Evolutionary conservation across 2,329 filamentous ascomycete genomes (phyloP), one percentile per base, ranked within the genome.

Genomic region (Bipolaris zeicola): DNA sequence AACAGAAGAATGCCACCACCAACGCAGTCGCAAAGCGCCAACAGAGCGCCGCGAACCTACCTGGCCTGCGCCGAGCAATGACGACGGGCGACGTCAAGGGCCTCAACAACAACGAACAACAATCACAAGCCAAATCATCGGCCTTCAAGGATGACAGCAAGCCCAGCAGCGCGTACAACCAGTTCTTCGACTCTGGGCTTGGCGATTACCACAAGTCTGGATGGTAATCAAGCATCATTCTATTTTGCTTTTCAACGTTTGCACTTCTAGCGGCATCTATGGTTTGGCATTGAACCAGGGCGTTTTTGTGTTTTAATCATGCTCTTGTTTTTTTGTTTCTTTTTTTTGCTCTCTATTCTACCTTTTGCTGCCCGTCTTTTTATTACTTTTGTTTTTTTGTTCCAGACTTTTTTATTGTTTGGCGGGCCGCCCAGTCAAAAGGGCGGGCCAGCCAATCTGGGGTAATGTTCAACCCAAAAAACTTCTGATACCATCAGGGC

Each of bases 1-100:
- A 96, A 72, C 94, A 98, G 73, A 96, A 95, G 83, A 92, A 91
- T 57, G 89, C 90, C 33, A 94, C 92, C 6, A 91, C 89, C 68
- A 93, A 94, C 62, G 92, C 93, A 1, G 91, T 94, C 52, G 83
- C 96, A 55, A 96, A 96, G 82, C 87, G 94, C 61, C 85, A 92
- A 57, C 92, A 97, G 74, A 96, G 93, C 6, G 71, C 70, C 3
- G 65, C 66, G 20, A 66, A 63, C 4, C 62, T 72, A 14, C 70
- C 71, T 14, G 71, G 67, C n/a, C 64, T 74, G 4, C 69, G 73
- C 41, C 62, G 73, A 26, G 73, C 72, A 48, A 69, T 69, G 60
- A 76, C 74, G 28, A 91, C 94, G 2, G 90, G 94, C 64, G 93
- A 97, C 72, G 87, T 97, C 61, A 90, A 91, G 60, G 96, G 96